Evolutionary conservation across 73 alveolate genomes (phyloP).

Genomic region (Paramecium sexaurelia): DNA sequence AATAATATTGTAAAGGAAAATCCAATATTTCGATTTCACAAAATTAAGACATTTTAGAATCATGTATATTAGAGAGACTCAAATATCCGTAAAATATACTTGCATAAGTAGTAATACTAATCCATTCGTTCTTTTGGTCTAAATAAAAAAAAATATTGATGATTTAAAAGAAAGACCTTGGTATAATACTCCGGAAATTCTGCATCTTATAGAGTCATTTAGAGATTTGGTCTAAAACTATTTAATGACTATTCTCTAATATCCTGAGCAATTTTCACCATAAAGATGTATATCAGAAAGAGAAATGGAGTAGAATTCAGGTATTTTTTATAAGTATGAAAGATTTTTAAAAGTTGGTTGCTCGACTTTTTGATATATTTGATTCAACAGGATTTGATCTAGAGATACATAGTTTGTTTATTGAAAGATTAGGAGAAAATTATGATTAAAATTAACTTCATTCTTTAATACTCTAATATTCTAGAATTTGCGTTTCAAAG

Average conservation of each 20-base stretch:
- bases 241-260: neutral
- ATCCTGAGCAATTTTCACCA: neutral
- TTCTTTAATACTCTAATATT: neutral
- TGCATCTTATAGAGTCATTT: neutral
- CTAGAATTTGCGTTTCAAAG: neutral
- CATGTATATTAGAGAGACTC: neutral
- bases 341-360: neutral
- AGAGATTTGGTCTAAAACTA: neutral
- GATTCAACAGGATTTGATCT: slow-evolving; percentile 28
- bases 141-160: neutral
- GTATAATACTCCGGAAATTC: neutral
- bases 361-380: slow-evolving; percentile 35
- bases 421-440: neutral
- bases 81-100: neutral
- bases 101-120: neutral
- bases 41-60: neutral
- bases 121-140: neutral
- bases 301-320: neutral
- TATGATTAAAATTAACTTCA: neutral
- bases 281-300: neutral
- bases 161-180: neutral
- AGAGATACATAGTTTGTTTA: neutral
- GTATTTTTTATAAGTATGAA: neutral
- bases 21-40: neutral
- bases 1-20: neutral